These are phyloP conservation scores for Ilyonectria mors-panacis DNA, from an alignment of 2,329 filamentous ascomycete species.

Conservation along the genomic window DNA sequence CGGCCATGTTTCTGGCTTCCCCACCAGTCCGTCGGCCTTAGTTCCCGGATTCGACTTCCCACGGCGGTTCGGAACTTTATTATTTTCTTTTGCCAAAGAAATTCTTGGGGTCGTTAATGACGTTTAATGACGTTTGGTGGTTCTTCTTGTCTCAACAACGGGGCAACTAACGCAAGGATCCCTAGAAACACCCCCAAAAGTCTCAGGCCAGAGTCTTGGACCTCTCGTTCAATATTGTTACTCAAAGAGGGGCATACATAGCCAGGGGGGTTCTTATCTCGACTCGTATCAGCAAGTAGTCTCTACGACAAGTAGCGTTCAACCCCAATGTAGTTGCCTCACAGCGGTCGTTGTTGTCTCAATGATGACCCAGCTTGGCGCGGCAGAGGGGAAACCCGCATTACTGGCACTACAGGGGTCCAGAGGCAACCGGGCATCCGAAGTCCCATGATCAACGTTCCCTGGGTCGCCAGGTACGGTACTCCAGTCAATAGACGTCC, in stretches of 20 bases:
- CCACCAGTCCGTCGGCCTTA: background rate
- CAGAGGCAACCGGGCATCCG: conserved; percentile 13
- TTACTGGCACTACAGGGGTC: conserved; percentile 1
- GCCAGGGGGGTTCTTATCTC: conserved; percentile 20
- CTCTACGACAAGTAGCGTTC: background rate
- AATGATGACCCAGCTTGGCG: conserved; percentile 15
- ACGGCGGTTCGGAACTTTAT: background rate
- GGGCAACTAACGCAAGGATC: conserved; percentile 7
- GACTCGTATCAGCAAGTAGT: background rate
- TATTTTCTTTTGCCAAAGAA: background rate
- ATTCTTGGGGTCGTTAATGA: background rate
- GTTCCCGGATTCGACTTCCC: background rate
- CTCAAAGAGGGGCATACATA: conserved; percentile 2
- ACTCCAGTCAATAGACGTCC: conserved; percentile 24
- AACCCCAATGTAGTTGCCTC: conserved; percentile 11
- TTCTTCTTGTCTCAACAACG: conserved; percentile 7
- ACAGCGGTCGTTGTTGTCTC: conserved; percentile 15
- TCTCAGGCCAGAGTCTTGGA: background rate
- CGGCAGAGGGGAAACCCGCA: conserved; percentile 12
- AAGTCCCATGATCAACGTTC: conserved; percentile 21
- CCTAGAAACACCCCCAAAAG: background rate
- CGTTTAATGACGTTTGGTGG: background rate
- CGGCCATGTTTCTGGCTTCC: background rate
- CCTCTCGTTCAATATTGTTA: conserved; percentile 5
- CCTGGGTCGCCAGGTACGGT: conserved; percentile 15